Evolutionary conservation across 73 alveolate genomes (phyloP).

Genomic region (Stentor roeselii): DNA sequence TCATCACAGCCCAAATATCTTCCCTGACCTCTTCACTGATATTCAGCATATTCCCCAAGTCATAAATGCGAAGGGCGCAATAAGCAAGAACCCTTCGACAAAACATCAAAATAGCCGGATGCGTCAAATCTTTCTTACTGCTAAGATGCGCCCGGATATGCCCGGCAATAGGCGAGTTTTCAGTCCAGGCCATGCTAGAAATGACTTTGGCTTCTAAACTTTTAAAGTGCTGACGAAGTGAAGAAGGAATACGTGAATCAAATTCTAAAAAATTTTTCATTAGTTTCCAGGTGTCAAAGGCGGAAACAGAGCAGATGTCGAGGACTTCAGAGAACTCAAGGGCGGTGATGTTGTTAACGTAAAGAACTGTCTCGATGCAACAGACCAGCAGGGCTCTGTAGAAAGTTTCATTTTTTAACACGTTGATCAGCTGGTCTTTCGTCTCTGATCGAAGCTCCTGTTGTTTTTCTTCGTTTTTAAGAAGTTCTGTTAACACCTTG

Average conservation of each 20-base stretch:
- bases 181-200: constrained; percentile 31
- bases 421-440: background rate
- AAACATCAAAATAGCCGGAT: constrained; percentile 48
- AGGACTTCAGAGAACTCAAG: constrained; percentile 35
- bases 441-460: constrained; percentile 16
- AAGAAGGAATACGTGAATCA: constrained; percentile 58
- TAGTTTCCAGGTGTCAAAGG: constrained; percentile 62
- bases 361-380: constrained; percentile 45
- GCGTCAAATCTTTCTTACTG: background rate
- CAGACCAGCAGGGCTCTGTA: constrained; percentile 42
- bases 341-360: constrained; percentile 26
- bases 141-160: background rate
- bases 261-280: constrained; percentile 53
- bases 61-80: constrained; percentile 49
- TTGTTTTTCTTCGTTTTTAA: constrained; percentile 22
- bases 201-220: background rate
- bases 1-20: constrained; percentile 55
- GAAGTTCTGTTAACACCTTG: background rate
- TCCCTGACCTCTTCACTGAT: constrained; percentile 45
- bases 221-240: background rate
- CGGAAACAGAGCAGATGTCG: constrained; percentile 37
- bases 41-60: constrained; percentile 29
- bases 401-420: constrained; percentile 31
- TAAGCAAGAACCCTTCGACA: constrained; percentile 55
- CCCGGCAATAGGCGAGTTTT: background rate